These are phyloP conservation scores for Boletus fagicola DNA, from an alignment of 768 basidiomycete genomes.

Conservation along the genomic window DNA sequence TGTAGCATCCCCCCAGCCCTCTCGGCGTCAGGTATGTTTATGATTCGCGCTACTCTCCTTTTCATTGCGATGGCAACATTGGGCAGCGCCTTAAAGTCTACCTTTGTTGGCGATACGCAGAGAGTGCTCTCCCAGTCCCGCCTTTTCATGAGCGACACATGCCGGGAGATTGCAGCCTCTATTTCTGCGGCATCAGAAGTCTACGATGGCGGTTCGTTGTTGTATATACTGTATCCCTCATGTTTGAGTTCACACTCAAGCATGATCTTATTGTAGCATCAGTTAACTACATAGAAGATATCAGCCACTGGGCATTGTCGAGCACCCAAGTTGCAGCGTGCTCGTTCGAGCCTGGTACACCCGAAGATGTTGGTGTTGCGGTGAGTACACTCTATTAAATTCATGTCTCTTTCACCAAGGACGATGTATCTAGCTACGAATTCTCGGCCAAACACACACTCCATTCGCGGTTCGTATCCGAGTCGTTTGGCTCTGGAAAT, in stretches of 20 bases:
- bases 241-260: not conserved
- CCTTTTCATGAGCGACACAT: not conserved
- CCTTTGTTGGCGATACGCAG: not conserved
- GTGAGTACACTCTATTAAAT: constrained; percentile 29
- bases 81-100: not conserved
- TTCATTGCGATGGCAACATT: not conserved
- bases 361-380: constrained; percentile 48
- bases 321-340: constrained; percentile 48
- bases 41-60: not conserved
- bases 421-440: constrained; percentile 4
- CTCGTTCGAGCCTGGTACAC: constrained; percentile 56
- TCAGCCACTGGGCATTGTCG: constrained; percentile 51
- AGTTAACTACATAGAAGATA: constrained; percentile 39
- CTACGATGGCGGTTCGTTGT: constrained; percentile 1
- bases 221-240: too few species aligned
- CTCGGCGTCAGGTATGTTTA: constrained; percentile 3
- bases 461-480: constrained; percentile 22
- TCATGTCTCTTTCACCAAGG: not conserved
- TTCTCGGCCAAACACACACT: constrained; percentile 44
- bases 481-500: not conserved
- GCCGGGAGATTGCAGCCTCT: not conserved
- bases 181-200: constrained; percentile 7
- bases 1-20: too few species aligned
- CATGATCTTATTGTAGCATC: constrained; percentile 2
- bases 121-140: not conserved